Evolutionary conservation across 1,284 basidiomycete species (phyloP), one percentile per base, ranked within the genome.

Genomic region (Melampsora larici-populina): DNA sequence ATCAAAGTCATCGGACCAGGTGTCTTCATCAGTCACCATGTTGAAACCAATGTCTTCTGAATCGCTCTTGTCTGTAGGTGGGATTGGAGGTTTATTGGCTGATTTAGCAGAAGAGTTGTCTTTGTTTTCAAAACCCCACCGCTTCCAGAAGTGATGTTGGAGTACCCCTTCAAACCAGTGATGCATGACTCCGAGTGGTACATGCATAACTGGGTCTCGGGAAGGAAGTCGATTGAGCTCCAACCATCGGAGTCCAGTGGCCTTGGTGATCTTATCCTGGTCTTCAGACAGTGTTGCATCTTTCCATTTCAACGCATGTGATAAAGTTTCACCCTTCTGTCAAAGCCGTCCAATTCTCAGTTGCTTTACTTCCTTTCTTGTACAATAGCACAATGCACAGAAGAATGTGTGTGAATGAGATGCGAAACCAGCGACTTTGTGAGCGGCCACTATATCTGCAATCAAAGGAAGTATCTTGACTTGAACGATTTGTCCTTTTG

Each of bases 101-200:
- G n/a, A n/a, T n/a, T n/a, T n/a, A n/a, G n/a, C n/a, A n/a, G n/a
- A n/a, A n/a, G n/a, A n/a, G n/a, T n/a, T n/a, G n/a, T n/a, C n/a
- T n/a, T n/a, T n/a, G n/a, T 18, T 62, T 62, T 70, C 13, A 68
- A 67, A 75, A 9, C 65, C 73, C 73, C 73, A 75, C 31, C 49
- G 40, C n/a, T 68, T 18, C 7, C 63, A 11, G 33, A 75, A 75
- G 51, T 68, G 64, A 36, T 75, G 73, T 36, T 24, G 33, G 3
- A 75, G 73, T 1, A 75, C 73, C 21, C 65, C 71, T 18, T 75
- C 73, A 64, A 75, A 18, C 73, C 73, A 75, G 36, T 68, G 66
- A 26, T 75, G 73, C 49, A 75, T 67, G 13, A 60, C 29, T 5
- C 73, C 64, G 4, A 75, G 31, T 15, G 73, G 29, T 5, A 75